phyloP scores from a whole-genome alignment of 2,329 filamentous ascomycete genomes.

The Coniochaeta pulveracea region DNA sequence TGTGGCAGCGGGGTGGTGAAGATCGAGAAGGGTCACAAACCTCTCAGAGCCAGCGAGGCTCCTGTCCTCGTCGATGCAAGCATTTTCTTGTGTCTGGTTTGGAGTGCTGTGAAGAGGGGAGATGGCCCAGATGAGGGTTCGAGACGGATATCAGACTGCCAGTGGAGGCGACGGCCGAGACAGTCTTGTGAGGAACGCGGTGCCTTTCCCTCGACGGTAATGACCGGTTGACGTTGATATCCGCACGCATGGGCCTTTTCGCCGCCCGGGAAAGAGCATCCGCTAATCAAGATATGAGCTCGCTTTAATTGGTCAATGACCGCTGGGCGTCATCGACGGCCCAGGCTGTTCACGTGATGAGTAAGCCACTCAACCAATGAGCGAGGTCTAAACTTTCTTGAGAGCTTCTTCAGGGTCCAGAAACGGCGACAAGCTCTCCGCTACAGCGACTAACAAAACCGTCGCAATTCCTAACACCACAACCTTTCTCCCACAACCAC shows the following conservation, averaged over 20 bases:
- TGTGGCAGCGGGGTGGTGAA: not conserved
- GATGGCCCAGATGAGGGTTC: not conserved
- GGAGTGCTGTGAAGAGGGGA: not conserved
- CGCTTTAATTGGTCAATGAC: slow-evolving; percentile 1
- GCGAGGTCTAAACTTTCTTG: no score
- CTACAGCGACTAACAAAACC: no score
- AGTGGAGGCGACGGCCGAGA: not conserved
- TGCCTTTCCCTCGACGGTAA: not conserved
- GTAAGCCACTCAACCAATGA: no score
- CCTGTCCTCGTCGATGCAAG: slow-evolving; percentile 36
- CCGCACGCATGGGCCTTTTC: slow-evolving; percentile 2
- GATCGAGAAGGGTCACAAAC: slow-evolving; percentile 20
- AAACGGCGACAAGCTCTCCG: no score
- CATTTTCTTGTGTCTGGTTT: slow-evolving; percentile 23
- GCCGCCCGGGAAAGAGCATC: not conserved
- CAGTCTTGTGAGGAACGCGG: not conserved
- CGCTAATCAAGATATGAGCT: slow-evolving; percentile 3
- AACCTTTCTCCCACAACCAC: no score
- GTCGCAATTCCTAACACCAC: no score
- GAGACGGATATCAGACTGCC: not conserved
- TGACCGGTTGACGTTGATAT: slow-evolving; percentile 4
- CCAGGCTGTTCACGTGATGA: no score
- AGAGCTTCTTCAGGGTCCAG: no score
- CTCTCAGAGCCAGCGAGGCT: slow-evolving; percentile 40
- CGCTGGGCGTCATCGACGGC: no score